phyloP scores from a whole-genome alignment of 225 moss, liverwort and hornwort genomes.

The Straminergon stramineum region DNA sequence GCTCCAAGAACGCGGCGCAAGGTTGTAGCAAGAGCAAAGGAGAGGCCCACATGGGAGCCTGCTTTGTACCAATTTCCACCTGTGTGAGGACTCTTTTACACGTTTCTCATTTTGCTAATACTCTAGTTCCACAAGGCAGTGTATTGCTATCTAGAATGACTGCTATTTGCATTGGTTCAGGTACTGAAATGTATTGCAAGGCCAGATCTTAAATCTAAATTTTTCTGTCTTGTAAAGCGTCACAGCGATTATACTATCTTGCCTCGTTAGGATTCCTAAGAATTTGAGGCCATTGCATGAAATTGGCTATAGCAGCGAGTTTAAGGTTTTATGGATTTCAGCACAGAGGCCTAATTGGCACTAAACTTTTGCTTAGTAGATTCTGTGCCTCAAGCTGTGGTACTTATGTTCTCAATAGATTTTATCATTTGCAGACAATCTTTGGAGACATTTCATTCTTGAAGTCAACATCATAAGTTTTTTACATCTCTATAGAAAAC shows the following conservation, averaged over 20 bases:
- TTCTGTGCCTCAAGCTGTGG: not conserved
- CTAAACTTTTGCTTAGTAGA: not conserved
- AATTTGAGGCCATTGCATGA: not conserved
- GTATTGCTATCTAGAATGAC: not conserved
- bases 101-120: not conserved
- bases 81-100: not conserved
- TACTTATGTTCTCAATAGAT: not conserved
- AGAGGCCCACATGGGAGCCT: not conserved
- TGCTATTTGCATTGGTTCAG: not conserved
- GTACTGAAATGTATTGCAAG: not conserved
- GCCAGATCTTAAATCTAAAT: not conserved
- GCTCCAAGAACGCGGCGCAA: not conserved
- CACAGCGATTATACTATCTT: not conserved
- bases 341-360: not conserved
- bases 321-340: not conserved
- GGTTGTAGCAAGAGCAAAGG: not conserved
- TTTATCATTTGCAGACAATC: not conserved
- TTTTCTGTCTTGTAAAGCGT: not conserved
- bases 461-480: not conserved
- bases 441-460: not conserved
- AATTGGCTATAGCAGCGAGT: not conserved
- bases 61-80: slow-evolving; percentile 22
- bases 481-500: not conserved
- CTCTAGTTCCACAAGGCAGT: not conserved
- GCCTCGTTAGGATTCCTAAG: not conserved